These are phyloP conservation scores for Eucalyptus sideroxylon DNA, from an alignment of 345 rosid species.

Conservation along the genomic window DNA sequence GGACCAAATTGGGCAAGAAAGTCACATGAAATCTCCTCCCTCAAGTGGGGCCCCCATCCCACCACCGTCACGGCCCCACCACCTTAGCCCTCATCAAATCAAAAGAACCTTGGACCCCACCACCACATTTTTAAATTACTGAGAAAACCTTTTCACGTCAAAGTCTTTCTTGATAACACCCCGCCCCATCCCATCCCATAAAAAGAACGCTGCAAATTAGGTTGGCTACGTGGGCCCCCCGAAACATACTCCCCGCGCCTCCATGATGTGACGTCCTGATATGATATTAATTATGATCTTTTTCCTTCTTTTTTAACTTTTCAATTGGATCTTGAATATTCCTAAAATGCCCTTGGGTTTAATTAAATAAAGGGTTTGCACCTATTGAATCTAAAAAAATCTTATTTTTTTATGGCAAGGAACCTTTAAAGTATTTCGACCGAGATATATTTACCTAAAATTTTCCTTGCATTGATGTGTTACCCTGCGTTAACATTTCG, in stretches of 20 bases:
- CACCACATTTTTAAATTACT: not conserved
- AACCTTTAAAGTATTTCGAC: accelerated
- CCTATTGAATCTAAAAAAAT: too few species aligned
- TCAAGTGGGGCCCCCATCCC: not conserved
- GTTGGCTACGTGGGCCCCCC: not conserved
- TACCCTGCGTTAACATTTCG: accelerated
- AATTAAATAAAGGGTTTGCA: not conserved
- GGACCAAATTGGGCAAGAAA: not conserved
- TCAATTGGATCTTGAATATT: not conserved
- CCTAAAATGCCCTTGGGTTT: not conserved
- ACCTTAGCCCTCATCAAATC: not conserved
- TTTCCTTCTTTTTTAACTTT: not conserved
- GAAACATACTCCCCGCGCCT: not conserved
- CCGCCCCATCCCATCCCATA: not conserved
- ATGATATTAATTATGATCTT: not conserved
- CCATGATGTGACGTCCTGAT: not conserved
- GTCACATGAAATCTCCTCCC: not conserved
- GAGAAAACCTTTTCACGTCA: not conserved
- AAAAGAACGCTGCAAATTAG: not conserved
- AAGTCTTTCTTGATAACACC: not conserved
- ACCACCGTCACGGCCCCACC: not conserved
- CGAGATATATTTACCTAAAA: too few species aligned
- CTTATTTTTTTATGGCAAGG: accelerated
- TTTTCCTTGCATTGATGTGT: too few species aligned
- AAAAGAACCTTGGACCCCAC: not conserved